phyloP scores from a whole-genome alignment of 805 yeast species.

The Starmerella powellii region DNA sequence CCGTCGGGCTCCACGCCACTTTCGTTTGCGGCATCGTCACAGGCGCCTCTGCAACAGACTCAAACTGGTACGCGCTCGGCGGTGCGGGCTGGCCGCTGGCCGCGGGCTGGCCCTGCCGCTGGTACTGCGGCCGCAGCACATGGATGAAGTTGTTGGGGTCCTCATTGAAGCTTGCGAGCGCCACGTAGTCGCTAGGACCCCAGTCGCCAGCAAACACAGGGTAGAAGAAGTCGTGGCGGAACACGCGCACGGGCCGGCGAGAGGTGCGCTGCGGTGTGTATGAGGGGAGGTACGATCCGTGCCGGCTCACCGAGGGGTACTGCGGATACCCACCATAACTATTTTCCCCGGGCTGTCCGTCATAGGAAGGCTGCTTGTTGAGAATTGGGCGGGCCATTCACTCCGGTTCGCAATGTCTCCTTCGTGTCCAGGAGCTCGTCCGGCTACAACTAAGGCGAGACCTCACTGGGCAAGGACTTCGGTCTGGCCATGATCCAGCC shows the following conservation, averaged over 20 bases:
- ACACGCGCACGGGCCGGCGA: conserved; percentile 1
- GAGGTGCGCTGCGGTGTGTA: background rate
- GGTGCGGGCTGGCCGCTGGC: conserved; percentile 1
- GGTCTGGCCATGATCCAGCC: no score
- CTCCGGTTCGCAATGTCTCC: no score
- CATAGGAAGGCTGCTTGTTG: conserved; percentile 10
- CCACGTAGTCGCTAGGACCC: conserved; percentile 41
- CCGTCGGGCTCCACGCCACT: conserved; percentile 53
- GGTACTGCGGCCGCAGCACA: conserved; percentile 22
- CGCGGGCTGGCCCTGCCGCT: background rate
- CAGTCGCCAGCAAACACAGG: conserved; percentile 46
- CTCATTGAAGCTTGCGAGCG: conserved; percentile 69
- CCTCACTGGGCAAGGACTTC: background rate
- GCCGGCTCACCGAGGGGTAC: background rate
- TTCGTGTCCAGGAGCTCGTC: no score
- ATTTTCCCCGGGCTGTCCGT: conserved; percentile 8
- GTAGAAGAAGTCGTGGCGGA: conserved; percentile 33
- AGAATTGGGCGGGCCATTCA: conserved; percentile 4
- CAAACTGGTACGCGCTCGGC: background rate
- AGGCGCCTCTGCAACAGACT: conserved; percentile 36
- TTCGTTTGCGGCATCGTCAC: conserved; percentile 61
- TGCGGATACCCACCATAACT: background rate
- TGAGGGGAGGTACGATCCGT: background rate
- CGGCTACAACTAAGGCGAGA: background rate
- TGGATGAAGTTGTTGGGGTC: conserved; percentile 53